phyloP scores from a whole-genome alignment of 2,329 filamentous ascomycete species.

The Emmonsiellopsis sp. region DNA sequence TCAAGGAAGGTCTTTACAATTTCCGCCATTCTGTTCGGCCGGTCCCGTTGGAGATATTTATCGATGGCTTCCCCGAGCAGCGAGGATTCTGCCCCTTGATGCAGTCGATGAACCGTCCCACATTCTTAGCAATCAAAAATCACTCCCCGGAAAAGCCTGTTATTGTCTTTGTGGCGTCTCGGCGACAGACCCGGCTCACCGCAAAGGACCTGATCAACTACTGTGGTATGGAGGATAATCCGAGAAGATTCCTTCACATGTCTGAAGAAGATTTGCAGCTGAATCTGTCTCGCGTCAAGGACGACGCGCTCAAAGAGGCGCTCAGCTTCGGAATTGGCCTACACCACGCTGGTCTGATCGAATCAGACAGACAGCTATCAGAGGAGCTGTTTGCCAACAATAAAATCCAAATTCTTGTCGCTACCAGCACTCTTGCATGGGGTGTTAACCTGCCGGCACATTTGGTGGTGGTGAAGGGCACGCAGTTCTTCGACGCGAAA shows the following conservation, averaged over 20 bases:
- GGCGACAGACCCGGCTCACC: constrained; percentile 86
- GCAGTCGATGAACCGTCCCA: constrained; percentile 98
- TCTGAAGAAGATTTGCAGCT: constrained; percentile 86
- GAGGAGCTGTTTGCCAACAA: constrained; percentile 96
- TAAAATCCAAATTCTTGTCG: constrained; percentile 94
- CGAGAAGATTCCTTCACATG: constrained; percentile 85
- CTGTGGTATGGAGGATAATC: constrained; percentile 97
- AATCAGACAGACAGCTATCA: constrained; percentile 81
- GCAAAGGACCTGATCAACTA: constrained; percentile 95
- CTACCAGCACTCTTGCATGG: constrained; percentile 94
- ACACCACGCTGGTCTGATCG: constrained; percentile 93
- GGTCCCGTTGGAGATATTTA: constrained; percentile 90
- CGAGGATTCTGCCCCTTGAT: constrained; percentile 94
- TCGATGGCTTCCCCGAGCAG: constrained; percentile 93
- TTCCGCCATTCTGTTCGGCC: constrained; percentile 95
- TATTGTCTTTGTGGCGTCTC: constrained; percentile 95
- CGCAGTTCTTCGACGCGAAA: constrained; percentile 96
- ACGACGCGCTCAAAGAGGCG: constrained; percentile 86
- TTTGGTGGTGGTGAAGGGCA: constrained; percentile 94
- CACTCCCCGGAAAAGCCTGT: constrained; percentile 96
- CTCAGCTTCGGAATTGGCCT: constrained; percentile 93
- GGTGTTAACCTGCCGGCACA: constrained; percentile 96
- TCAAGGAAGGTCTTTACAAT: constrained; percentile 93
- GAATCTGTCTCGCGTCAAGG: constrained; percentile 83
- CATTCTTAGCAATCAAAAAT: constrained; percentile 90